phyloP scores from a whole-genome alignment of 1,139 yeast genomes.

The Pichia sp. region DNA sequence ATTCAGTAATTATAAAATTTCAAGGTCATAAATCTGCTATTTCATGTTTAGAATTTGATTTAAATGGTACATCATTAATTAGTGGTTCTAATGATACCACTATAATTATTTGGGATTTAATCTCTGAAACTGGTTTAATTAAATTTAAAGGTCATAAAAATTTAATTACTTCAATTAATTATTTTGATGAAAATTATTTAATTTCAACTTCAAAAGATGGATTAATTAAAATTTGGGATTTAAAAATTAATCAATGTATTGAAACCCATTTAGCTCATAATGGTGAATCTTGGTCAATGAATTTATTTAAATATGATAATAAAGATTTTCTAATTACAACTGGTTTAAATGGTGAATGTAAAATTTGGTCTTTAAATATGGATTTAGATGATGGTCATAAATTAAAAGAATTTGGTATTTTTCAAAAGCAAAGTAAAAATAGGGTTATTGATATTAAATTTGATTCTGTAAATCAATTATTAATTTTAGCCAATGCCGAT shows the following conservation, averaged over 20 bases:
- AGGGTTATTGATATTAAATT: conserved; percentile 63
- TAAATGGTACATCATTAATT: conserved; percentile 74
- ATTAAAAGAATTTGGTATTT: conserved; percentile 54
- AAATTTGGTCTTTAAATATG: conserved; percentile 71
- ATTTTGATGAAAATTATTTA: conserved; percentile 60
- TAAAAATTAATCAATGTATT: conserved; percentile 79
- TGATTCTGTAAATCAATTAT: conserved; percentile 41
- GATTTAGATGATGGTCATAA: conserved; percentile 36
- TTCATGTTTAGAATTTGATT: conserved; percentile 62
- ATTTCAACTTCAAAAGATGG: conserved; percentile 86
- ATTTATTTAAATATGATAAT: conserved; percentile 31
- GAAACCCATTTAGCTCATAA: conserved; percentile 94
- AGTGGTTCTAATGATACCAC: conserved; percentile 85
- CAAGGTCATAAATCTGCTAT: conserved; percentile 83
- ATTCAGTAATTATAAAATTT: conserved; percentile 69
- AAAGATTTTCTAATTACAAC: conserved; percentile 53
- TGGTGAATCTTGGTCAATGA: conserved; percentile 85
- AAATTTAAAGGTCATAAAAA: conserved; percentile 87
- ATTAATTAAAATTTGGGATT: conserved; percentile 85
- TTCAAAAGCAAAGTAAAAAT: conserved; percentile 74
- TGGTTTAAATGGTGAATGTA: conserved; percentile 76
- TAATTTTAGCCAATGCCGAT: conserved; percentile 73
- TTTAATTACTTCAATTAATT: conserved; percentile 67
- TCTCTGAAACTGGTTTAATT: conserved; percentile 83
- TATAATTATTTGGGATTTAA: conserved; percentile 90